Conservation (phyloP, 257 asterid genomes). For the Fraxinus americana region DNA sequence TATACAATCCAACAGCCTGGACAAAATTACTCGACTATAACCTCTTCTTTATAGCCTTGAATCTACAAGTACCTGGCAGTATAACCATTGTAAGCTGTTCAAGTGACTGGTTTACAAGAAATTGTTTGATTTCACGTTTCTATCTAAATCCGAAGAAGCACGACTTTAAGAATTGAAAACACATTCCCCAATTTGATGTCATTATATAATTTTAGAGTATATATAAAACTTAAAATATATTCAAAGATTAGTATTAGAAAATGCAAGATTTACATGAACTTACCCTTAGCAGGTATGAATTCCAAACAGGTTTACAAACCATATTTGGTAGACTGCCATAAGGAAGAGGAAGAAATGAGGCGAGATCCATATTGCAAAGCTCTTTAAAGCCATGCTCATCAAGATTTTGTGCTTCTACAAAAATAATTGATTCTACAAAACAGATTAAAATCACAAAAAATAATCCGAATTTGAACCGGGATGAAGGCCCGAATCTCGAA, state of each 20-base stretch:
- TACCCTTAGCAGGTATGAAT: constrained; percentile 76
- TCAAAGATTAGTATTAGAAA: not conserved
- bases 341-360: constrained; percentile 78
- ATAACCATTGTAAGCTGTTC: too few relatives aligned
- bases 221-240: not conserved
- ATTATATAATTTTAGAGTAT: too few relatives aligned
- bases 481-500: constrained; percentile 26
- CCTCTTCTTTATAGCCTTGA: too few relatives aligned
- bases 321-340: constrained; percentile 60
- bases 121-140: not conserved
- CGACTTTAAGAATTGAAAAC: not conserved
- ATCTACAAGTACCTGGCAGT: too few relatives aligned
- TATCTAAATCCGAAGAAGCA: not conserved
- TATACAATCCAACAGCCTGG: not conserved
- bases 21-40: too few relatives aligned
- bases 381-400: constrained; percentile 28
- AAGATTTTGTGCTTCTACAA: constrained; percentile 26
- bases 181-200: too few relatives aligned
- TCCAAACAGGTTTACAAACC: constrained; percentile 90
- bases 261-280: constrained; percentile 14
- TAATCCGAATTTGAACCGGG: constrained; percentile 8
- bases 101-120: too few relatives aligned
- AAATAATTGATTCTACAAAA: constrained; percentile 16
- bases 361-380: constrained; percentile 61
- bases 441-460: constrained; percentile 25